Conservation (phyloP, 83 land plant species). For the Diphasiastrum complanatum region DNA sequence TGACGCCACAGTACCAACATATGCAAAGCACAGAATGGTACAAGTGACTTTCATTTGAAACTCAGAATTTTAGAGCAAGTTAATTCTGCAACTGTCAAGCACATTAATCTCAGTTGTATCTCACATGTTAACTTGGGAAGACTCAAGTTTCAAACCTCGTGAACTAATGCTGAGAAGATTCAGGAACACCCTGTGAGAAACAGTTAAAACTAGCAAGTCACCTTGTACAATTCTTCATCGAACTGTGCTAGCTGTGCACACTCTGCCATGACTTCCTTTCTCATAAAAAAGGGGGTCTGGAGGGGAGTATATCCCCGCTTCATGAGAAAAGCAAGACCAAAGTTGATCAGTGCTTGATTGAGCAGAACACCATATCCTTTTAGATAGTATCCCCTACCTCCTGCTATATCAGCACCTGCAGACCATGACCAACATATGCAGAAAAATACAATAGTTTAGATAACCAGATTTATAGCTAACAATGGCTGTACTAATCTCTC, state of each 20-base stretch:
- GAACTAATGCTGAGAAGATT: not conserved
- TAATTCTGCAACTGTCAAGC: no score
- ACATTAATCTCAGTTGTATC: not conserved
- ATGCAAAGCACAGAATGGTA: no score
- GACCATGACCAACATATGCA: no score
- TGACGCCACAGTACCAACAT: no score
- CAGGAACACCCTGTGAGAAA: not conserved
- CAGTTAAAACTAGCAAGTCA: slow-evolving; percentile 8
- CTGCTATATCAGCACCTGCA: slow-evolving; percentile 81
- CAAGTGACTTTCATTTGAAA: no score
- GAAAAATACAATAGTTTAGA: no score
- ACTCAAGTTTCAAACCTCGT: not conserved
- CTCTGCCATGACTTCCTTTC: slow-evolving; percentile 84
- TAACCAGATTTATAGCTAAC: no score
- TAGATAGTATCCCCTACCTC: slow-evolving; percentile 84
- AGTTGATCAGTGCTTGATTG: slow-evolving; percentile 85
- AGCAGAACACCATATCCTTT: slow-evolving; percentile 75
- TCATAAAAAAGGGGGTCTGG: slow-evolving; percentile 94
- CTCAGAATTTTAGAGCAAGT: no score
- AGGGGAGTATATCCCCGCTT: slow-evolving; percentile 53
- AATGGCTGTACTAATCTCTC: no score
- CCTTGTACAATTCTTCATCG: slow-evolving; percentile 98
- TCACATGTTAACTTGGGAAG: not conserved
- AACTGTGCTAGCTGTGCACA: slow-evolving; percentile 93
- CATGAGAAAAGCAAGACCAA: slow-evolving; percentile 67